phyloP scores from a whole-genome alignment of 768 basidiomycete species.

The Hemileccinum impolitum region DNA sequence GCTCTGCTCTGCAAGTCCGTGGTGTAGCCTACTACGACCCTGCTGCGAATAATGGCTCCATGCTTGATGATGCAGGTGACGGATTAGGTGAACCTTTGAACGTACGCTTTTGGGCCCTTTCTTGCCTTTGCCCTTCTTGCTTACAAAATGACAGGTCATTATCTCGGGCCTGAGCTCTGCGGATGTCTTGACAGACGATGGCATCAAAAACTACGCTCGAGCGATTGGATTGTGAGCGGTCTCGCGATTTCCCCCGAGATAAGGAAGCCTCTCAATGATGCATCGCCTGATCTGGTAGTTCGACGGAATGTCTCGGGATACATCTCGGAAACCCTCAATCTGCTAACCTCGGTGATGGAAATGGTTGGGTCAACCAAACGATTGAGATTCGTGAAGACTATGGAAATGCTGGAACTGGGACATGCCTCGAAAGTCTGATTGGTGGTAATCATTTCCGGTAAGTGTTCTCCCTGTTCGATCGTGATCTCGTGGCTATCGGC shows the following conservation, averaged over 20 bases:
- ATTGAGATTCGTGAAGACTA: conserved; percentile 43
- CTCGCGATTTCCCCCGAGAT: not conserved
- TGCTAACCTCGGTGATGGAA: conserved; percentile 47
- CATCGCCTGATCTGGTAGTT: conserved; percentile 22
- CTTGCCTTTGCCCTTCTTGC: not conserved
- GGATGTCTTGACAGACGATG: conserved; percentile 50
- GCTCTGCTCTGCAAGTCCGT: not conserved
- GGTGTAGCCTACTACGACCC: conserved; percentile 36
- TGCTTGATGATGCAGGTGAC: conserved; percentile 40
- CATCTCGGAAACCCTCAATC: conserved; percentile 34
- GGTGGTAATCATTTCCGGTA: conserved; percentile 50
- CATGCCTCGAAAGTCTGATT: conserved; percentile 41
- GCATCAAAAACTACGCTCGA: conserved; percentile 54
- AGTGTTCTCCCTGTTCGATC: not conserved
- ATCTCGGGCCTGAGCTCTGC: conserved; percentile 62
- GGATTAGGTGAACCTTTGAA: conserved; percentile 44
- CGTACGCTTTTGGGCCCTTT: conserved; percentile 17
- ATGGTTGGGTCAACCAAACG: conserved; percentile 42
- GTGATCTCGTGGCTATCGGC: not conserved
- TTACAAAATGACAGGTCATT: conserved; percentile 41
- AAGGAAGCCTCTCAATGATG: not conserved
- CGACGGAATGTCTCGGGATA: conserved; percentile 37
- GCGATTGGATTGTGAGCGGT: conserved; percentile 59
- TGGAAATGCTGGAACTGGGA: conserved; percentile 32
- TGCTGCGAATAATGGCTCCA: conserved; percentile 37